Base-by-base conservation (phyloP, 371 early-diverging fungal species). In the Sporodiniella umbellata region DNA sequence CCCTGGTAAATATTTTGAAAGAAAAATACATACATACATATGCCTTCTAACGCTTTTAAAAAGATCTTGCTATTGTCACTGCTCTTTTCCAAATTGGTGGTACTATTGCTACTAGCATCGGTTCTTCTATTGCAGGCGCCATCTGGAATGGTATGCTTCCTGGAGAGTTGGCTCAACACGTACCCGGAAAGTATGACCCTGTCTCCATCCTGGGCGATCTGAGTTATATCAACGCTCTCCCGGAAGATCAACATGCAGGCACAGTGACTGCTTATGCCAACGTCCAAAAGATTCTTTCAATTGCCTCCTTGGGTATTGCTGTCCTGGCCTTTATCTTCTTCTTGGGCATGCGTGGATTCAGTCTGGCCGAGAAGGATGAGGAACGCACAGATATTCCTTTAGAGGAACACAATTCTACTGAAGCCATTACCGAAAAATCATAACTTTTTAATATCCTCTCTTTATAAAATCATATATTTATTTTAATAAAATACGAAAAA, bases 61-160 rank as follows among this genome's bases (percentile, higher is more conserved):
- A 28, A 70, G 71, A 70, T 46, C 44, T 70, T 46, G 67, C 71
- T 30, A 61, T 70, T 12, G 64, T 64, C 6, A 70, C 71, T 8
- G 67, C 67, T 4, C 43, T 70, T 18, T 44, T 63, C 8, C 62
- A 56, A 40, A 51, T 70, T 5, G 71, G 71, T 42, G 64, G 71
- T 18, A 59, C 64, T n/a, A 61, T 70, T 37, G 52, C 64, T 25
- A 54, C 62, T 18, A 66, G 63, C 33, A 44, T 70, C 35, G 72
- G 72, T 15, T 54, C 57, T 11, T 42, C 72, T n/a, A 64, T 72
- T 43, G 59, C 72, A 5, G 72, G 66, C 45, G 57, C 68, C 25
- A 52, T 72, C 10, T 72, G 72, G 72, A 72, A 72, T 17, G 45
- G 35, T 1, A 52, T 72, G 54, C 54, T 72, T n/a, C 72, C 72